Base-by-base conservation (phyloP, 1,284 basidiomycete genomes). In the Microbotryomycetes sp. region DNA sequence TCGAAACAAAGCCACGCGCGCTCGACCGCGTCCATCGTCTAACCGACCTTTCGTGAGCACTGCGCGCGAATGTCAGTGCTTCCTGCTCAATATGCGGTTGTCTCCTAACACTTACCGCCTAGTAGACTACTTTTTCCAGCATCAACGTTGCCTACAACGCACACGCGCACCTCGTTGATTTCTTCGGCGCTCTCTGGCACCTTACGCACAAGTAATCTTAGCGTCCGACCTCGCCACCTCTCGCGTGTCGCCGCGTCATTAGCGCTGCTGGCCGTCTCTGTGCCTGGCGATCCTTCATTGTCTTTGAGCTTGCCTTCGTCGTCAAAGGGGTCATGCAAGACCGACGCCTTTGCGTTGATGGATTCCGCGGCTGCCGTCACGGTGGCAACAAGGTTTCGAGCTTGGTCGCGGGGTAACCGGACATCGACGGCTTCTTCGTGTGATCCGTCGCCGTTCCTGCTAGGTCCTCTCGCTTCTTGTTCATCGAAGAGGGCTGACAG, bases 1-100 rank as follows among this genome's bases (percentile, higher is more conserved):
- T 51, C 94, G 81, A 77, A 97, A 97, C 6, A 98, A 79, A 3
- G 87, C 86, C 7, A 97, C 88, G 54, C 94, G 87, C 1, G 94
- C 93, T 61, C 87, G 85, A 1, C 94, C 94, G 74, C 96, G 80
- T 13, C 94, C 96, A 75, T 99, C 94, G 71, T 99, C 94, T 59
- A 98, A 79, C 2, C 84, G 83, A 48, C 93, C 91, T 84, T 76
- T 75, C 31, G 73, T 79, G 54, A 78, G 70, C 7, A 77, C 73
- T 50, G 21, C 45, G n/a, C 29, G 45, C 27, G 35, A 9, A 41
- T 41, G 35, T 41, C 11, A 47, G 46, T 45, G 29, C 7, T 24
- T 61, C 62, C 31, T 63, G 52, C 24, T 46, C 51, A 16, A 53
- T 70, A 48, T 73, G 85, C 35, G 35, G 15, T 41, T 41, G 11